Evolutionary conservation across 805 yeast genomes (phyloP).

Genomic region (Starmerella lactis-condensi): DNA sequence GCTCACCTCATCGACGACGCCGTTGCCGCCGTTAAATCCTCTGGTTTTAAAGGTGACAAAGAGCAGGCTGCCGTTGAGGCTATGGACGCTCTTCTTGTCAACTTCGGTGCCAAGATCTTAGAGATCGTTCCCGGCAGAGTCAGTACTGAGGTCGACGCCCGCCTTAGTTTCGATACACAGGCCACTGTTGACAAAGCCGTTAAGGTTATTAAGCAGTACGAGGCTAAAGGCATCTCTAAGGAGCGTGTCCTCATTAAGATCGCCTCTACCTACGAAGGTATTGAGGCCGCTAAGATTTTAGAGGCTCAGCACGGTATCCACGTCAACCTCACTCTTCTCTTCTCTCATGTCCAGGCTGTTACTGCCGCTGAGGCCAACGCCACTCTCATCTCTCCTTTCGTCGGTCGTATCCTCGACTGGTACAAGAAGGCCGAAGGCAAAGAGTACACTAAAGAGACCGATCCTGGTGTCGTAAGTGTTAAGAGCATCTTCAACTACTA

Average conservation of each 20-base stretch:
- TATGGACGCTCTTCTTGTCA: conserved; percentile 80
- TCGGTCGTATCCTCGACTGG: conserved; percentile 98
- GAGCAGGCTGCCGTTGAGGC: conserved; percentile 58
- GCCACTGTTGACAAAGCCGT: conserved; percentile 89
- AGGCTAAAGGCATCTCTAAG: conserved; percentile 65
- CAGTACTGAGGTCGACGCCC: conserved; percentile 97
- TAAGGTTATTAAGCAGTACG: conserved; percentile 72
- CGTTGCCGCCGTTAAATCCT: conserved; percentile 58
- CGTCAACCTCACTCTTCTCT: conserved; percentile 84
- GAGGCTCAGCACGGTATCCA: conserved; percentile 82
- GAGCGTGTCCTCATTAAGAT: conserved; percentile 88
- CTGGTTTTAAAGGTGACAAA: conserved; percentile 19
- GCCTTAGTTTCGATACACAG: conserved; percentile 87
- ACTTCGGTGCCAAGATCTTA: conserved; percentile 86
- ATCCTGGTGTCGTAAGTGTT: conserved; percentile 94
- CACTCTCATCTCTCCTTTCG: conserved; percentile 94
- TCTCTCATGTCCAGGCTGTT: conserved; percentile 93
- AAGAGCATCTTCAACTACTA: conserved; percentile 84
- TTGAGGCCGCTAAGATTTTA: conserved; percentile 91
- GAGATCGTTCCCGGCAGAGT: conserved; percentile 97
- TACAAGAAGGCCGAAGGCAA: conserved; percentile 87
- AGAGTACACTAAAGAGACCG: conserved; percentile 58
- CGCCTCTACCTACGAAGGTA: conserved; percentile 98
- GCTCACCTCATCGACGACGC: conserved; percentile 81
- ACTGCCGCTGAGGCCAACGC: conserved; percentile 97